Evolutionary conservation across 2,329 filamentous ascomycete species (phyloP).

Genomic region (Ophiostoma sp.): DNA sequence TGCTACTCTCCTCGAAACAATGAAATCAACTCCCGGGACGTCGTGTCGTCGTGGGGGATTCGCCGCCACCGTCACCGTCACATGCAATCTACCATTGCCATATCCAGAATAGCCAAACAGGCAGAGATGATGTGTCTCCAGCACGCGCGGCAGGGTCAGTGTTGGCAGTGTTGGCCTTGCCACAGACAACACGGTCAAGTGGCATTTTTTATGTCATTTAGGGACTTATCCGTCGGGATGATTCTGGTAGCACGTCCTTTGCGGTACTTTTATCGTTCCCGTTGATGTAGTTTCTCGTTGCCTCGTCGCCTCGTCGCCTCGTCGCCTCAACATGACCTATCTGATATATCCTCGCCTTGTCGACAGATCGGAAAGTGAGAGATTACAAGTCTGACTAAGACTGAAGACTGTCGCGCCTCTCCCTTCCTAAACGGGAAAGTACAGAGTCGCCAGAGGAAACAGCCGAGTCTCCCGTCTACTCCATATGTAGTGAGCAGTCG

Average conservation of each 20-base stretch:
- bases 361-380: background rate
- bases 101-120: background rate
- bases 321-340: background rate
- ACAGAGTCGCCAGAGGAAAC: background rate
- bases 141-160: background rate
- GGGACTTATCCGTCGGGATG: background rate
- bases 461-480: background rate
- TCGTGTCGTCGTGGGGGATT: background rate
- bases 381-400: too few species aligned
- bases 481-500: too few species aligned
- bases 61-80: background rate
- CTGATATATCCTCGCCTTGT: background rate
- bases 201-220: background rate
- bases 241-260: background rate
- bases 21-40: background rate
- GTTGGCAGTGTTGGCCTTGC: background rate
- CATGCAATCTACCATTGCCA: background rate
- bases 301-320: background rate
- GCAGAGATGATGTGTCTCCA: background rate
- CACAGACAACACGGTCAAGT: background rate
- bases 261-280: background rate
- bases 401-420: background rate
- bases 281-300: background rate
- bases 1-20: background rate
- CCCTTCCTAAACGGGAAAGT: slow-evolving; percentile 10